These are phyloP conservation scores for Pseudopyrenochaeta lycopersici DNA, from an alignment of 2,329 filamentous ascomycete species.

Conservation along the genomic window DNA sequence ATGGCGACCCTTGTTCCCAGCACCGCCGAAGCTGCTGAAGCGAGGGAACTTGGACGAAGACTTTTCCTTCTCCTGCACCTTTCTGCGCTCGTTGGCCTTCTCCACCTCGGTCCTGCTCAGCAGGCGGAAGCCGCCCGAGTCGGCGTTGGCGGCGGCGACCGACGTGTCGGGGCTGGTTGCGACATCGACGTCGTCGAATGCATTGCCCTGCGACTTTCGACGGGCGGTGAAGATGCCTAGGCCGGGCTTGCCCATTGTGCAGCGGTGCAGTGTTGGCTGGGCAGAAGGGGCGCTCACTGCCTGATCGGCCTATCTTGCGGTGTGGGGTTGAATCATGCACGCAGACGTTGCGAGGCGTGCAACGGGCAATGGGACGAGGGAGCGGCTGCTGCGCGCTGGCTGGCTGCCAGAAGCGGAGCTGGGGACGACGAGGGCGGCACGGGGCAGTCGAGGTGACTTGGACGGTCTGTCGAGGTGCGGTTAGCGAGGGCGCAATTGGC, in stretches of 20 bases:
- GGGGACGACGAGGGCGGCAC: not conserved
- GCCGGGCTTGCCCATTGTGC: constrained; percentile 42
- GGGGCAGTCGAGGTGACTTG: constrained; percentile 9
- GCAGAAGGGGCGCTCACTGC: constrained; percentile 21
- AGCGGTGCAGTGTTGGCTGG: not conserved
- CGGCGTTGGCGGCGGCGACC: constrained; percentile 23
- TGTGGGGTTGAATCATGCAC: constrained; percentile 29
- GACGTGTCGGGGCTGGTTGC: constrained; percentile 33
- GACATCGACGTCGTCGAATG: constrained; percentile 37
- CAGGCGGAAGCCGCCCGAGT: constrained; percentile 44
- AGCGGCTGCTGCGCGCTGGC: not conserved
- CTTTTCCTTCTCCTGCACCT: constrained; percentile 43
- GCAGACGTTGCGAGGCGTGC: constrained; percentile 8
- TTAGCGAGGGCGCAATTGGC: constrained; percentile 14
- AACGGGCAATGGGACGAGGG: constrained; percentile 8
- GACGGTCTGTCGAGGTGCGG: not conserved
- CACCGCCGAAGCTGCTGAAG: constrained; percentile 43
- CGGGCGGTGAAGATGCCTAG: constrained; percentile 45
- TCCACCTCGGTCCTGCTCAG: constrained; percentile 45
- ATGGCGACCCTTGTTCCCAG: constrained; percentile 42
- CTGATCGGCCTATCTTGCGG: constrained; percentile 26
- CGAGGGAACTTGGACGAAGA: constrained; percentile 43
- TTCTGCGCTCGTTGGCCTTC: constrained; percentile 35
- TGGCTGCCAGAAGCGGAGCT: not conserved
- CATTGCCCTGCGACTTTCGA: constrained; percentile 49